Conservation (phyloP, 345 rosid genomes). For the Tarenaya hassleriana region DNA sequence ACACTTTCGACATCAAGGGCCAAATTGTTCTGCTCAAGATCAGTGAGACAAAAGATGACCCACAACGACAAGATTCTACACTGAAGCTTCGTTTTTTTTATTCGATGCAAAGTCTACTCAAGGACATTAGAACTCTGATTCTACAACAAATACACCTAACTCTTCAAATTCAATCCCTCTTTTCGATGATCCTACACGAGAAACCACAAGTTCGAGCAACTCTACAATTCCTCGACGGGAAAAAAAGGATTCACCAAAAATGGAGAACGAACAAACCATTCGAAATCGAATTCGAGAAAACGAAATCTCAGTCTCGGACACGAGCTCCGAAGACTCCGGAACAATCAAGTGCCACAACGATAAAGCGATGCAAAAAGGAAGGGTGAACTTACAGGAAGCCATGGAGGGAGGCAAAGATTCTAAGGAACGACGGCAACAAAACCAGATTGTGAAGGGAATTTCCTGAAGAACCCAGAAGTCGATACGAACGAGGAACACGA, state of each 20-base stretch:
- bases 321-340: background rate
- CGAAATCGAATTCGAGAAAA: background rate
- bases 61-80: slow-evolving; percentile 1
- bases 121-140: slow-evolving; percentile 1
- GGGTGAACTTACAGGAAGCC: slow-evolving; percentile 34
- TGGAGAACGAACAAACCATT: background rate
- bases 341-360: slow-evolving; percentile 6
- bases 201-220: background rate
- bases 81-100: too few species aligned
- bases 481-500: slow-evolving; percentile 23
- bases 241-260: background rate
- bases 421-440: slow-evolving; percentile 14
- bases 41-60: slow-evolving; percentile 1
- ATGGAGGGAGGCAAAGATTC: slow-evolving; percentile 22
- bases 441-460: background rate
- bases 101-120: background rate
- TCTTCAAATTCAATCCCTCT: slow-evolving; percentile 17
- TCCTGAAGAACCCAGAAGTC: background rate
- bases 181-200: background rate
- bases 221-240: background rate
- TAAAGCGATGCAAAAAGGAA: slow-evolving; percentile 1
- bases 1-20: too few species aligned
- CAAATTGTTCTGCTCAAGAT: background rate
- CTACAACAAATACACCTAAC: slow-evolving; percentile 5
- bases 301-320: background rate